phyloP scores from a whole-genome alignment of 257 asterid genomes.

The Petunia axillaris region DNA sequence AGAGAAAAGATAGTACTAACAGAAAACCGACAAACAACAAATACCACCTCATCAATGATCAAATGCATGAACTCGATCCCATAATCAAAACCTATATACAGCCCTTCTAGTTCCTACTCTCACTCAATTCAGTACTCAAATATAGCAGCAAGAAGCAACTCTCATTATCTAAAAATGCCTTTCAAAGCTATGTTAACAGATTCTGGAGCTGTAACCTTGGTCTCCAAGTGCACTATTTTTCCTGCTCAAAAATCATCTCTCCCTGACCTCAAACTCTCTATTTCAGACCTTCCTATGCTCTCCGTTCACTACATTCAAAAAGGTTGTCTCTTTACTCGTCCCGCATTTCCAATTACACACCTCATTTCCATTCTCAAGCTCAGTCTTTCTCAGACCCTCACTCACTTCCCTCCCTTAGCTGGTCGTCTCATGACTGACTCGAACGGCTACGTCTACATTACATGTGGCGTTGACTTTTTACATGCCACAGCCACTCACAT shows the following conservation, averaged over 20 bases:
- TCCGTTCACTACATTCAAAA: conserved; percentile 81
- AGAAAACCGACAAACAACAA: background rate
- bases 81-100: conserved; percentile 39
- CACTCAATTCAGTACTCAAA: conserved; percentile 35
- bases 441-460: conserved; percentile 53
- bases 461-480: conserved; percentile 59
- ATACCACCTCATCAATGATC: conserved; percentile 21
- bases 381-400: conserved; percentile 49
- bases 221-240: conserved; percentile 43
- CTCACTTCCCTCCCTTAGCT: conserved; percentile 72
- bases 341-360: conserved; percentile 40
- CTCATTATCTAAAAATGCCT: conserved; percentile 38
- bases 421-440: conserved; percentile 64
- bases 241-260: conserved; percentile 50
- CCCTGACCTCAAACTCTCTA: conserved; percentile 59
- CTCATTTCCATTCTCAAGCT: conserved; percentile 40
- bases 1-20: background rate
- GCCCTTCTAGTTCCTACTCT: background rate
- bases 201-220: conserved; percentile 6
- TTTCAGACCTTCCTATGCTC: conserved; percentile 80
- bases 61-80: conserved; percentile 53
- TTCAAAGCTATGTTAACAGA: conserved; percentile 19
- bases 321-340: conserved; percentile 53
- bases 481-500: conserved; percentile 47
- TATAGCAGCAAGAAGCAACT: background rate